These are phyloP conservation scores for Nicotiana tabacum DNA, from an alignment of 257 asterid species.

Conservation along the genomic window DNA sequence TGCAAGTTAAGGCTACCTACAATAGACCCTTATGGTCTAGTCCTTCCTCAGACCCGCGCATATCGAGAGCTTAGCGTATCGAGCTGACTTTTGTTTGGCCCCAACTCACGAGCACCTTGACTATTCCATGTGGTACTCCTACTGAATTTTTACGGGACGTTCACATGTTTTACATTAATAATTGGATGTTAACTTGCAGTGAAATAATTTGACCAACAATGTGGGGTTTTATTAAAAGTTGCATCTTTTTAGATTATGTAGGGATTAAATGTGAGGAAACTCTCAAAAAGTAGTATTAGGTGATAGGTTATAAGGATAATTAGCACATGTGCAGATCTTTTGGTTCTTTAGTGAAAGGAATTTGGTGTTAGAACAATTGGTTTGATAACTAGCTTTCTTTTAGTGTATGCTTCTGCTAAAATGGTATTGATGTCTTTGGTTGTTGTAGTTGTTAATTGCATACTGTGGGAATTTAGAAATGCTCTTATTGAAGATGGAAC, in stretches of 20 bases:
- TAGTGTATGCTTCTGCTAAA: not conserved
- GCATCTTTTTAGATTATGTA: not conserved
- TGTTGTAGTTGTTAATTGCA: not conserved
- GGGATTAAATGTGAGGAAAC: not conserved
- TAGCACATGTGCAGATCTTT: not conserved
- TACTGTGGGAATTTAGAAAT: not conserved
- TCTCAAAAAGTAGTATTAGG: not conserved
- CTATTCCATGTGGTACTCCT: not conserved
- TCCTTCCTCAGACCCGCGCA: too few relatives aligned
- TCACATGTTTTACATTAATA: not conserved
- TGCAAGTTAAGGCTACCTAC: too few relatives aligned
- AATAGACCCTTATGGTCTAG: too few relatives aligned
- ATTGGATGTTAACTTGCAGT: conserved; percentile 3
- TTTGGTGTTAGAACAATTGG: not conserved
- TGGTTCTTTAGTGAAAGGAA: not conserved
- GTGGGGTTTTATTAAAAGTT: not conserved
- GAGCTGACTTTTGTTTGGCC: too few relatives aligned
- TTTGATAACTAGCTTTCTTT: not conserved
- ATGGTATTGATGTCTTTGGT: not conserved
- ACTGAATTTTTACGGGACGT: not conserved
- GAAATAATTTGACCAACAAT: not conserved
- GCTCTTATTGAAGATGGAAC: not conserved
- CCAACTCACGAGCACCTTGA: too few relatives aligned
- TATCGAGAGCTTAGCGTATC: too few relatives aligned
- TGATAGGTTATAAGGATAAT: not conserved